Percentiles rank a stretch among this genome's conserved stretches.
These are phyloP conservation scores for Colletotrichum shisoi DNA, from an alignment of 2,329 filamentous ascomycete species.

Conservation along the genomic window DNA sequence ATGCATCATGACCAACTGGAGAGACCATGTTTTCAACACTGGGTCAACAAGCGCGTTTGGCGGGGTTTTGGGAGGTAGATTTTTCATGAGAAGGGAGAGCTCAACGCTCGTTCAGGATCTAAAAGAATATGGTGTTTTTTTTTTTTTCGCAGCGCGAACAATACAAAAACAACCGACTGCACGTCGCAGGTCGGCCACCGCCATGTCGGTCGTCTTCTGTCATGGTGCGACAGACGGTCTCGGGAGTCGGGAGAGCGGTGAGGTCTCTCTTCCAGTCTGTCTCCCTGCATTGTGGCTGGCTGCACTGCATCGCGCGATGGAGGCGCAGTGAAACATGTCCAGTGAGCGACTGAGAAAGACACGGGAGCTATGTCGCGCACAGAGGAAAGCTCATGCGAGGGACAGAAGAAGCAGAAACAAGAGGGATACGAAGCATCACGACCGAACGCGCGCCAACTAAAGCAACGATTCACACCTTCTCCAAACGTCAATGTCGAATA, in stretches of 20 bases:
- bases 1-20: constrained; percentile 33
- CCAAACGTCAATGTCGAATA: no score
- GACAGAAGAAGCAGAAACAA: no score
- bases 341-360: no score
- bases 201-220: background rate
- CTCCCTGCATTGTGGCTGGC: constrained; percentile 10
- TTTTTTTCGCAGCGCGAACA: constrained; percentile 1
- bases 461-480: no score
- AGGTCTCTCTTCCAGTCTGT: background rate
- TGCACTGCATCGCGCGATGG: no score
- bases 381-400: no score
- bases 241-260: constrained; percentile 10
- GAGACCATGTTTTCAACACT: constrained; percentile 40
- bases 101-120: constrained; percentile 38
- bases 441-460: no score
- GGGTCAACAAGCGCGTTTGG: constrained; percentile 39
- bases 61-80: constrained; percentile 31
- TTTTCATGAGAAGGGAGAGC: constrained; percentile 37
- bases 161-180: constrained; percentile 17
- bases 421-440: no score
- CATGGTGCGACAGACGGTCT: background rate
- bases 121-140: no score
- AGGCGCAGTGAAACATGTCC: no score
- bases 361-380: no score
- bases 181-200: constrained; percentile 8